Base-by-base conservation (phyloP, 306 rosid genomes). In the Astragalus membranaceus region DNA sequence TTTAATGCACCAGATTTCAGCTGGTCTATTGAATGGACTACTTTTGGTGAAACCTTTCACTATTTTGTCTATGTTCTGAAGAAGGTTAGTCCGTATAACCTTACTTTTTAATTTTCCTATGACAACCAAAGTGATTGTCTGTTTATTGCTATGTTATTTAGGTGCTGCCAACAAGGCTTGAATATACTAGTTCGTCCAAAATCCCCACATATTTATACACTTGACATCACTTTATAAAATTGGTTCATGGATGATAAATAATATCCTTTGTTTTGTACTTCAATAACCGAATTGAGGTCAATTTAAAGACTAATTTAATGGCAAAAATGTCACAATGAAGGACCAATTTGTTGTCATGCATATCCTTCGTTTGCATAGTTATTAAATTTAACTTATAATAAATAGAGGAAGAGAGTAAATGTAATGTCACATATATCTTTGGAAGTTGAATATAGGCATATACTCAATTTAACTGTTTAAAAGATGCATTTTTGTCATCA, bases 41-140 rank as follows among this genome's bases (percentile, higher is more conserved):
- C 96, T 73, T 93, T 90, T 47, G 97, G 98, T 15, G 94, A 93
- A 76, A 91, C 85, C 44, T 93, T 93, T 80, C 96, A 90, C 85
- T 93, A 93, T 77, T 93, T 90, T 74, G 78, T 93, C 78, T 93
- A 87, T 67, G 69, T 81, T 68, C 72, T 90, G 81, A 87, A 81
- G 62, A 93, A 93, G 96, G 98, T 88, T 53, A 79, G 96, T 80
- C 50, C 55, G 12, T 56, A 49, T 66, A 58, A 56, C 49, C 53
- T 41, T 7, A 8, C 36, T 9, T 49, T 33, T 32, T 6, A 36
- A 62, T 61, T n/a, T n/a, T 51, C 48, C 36, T 36, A 4, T 55
- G 14, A 49, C 42, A n/a, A n/a, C n/a, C n/a, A n/a, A n/a, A n/a
- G n/a, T n/a, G n/a, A n/a, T n/a, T n/a, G n/a, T n/a, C n/a, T n/a